Base-by-base conservation (phyloP, 2,329 filamentous ascomycete genomes). In the Thelonectria discophora region DNA sequence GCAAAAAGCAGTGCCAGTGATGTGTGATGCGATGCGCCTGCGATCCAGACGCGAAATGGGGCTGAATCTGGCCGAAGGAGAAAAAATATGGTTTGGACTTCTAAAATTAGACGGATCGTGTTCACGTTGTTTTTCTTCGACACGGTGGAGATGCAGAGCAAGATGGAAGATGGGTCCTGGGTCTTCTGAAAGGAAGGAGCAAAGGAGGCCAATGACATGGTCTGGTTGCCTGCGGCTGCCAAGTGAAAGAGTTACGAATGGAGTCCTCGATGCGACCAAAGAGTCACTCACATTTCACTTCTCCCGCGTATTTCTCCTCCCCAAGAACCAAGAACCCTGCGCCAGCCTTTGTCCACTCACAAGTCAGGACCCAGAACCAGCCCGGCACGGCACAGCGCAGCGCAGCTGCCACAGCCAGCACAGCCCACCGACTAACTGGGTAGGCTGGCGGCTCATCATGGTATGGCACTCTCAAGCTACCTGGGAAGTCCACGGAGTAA, bases 101-200 rank as follows among this genome's bases (percentile, higher is more conserved):
- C 70, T 72, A 72, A 72, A 72, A 72, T 72, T 72, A 72, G 70
- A 72, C 63, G 55, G 69, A 72, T 72, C 69, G 69, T 72, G 69
- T 72, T 72, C 69, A 72, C 68, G 66, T 67, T 45, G 15, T 37
- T 15, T 37, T 15, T 9, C 32, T 34, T 13, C 32, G 9, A 20
- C 18, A 45, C 6, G 42, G 18, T 17, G 40, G 15, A 43, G 40
- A 9, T 5, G 15, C 13, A 43, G 9, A n/a, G 60, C 68, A 69
- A 66, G n/a, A n/a, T n/a, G n/a, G n/a, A n/a, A n/a, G 21, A 24
- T 24, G 21, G 21, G 21, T 24, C 21, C 21, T 6, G n/a, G n/a
- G 21, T 24, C 21, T 24, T 24, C 21, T 24, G 21, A 24, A 24
- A 24, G 21, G 21, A 24, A 24, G 21, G 10, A n/a, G 60, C 68